These are phyloP conservation scores for Globisporangium paroecandrum DNA, from an alignment of 352 stramenopile species.

Conservation along the genomic window DNA sequence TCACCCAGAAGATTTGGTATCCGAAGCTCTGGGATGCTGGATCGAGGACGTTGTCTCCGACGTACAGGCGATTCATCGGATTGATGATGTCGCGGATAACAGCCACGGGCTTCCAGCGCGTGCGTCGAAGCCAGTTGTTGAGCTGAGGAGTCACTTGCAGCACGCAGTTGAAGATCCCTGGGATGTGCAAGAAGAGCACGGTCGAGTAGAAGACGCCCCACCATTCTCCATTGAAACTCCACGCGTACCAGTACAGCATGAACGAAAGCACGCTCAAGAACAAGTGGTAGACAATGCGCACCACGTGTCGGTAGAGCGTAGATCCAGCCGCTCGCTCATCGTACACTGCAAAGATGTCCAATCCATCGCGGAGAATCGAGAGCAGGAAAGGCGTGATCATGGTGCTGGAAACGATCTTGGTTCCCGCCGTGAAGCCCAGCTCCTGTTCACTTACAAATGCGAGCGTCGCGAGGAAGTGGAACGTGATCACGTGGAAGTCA, in stretches of 20 bases:
- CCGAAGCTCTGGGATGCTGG: slow-evolving; percentile 83
- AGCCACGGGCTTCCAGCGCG: slow-evolving; percentile 56
- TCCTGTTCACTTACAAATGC: slow-evolving; percentile 92
- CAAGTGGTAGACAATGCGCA: slow-evolving; percentile 79
- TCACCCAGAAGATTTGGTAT: slow-evolving; percentile 96
- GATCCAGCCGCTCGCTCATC: slow-evolving; percentile 42
- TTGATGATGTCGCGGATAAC: slow-evolving; percentile 86
- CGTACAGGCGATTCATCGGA: slow-evolving; percentile 96
- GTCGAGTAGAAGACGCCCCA: slow-evolving; percentile 64
- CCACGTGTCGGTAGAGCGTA: slow-evolving; percentile 82
- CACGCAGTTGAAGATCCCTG: slow-evolving; percentile 64
- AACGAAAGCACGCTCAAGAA: slow-evolving; percentile 50
- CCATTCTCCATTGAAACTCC: slow-evolving; percentile 54
- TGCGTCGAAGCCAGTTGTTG: slow-evolving; percentile 81
- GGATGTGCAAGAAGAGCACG: slow-evolving; percentile 56
- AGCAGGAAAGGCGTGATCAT: slow-evolving; percentile 91
- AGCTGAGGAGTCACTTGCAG: slow-evolving; percentile 76
- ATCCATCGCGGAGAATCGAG: slow-evolving; percentile 83
- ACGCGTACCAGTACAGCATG: slow-evolving; percentile 84
- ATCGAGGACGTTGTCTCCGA: slow-evolving; percentile 95
- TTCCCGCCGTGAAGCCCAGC: slow-evolving; percentile 81
- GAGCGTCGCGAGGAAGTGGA: slow-evolving; percentile 93
- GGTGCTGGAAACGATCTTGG: slow-evolving; percentile 87
- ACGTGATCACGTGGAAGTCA: slow-evolving; percentile 97
- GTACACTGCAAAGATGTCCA: slow-evolving; percentile 91